Percentiles rank a stretch among this genome's conserved stretches.
These are phyloP conservation scores for Mycena sp. DNA, from an alignment of 1,284 basidiomycete genomes.

Conservation along the genomic window DNA sequence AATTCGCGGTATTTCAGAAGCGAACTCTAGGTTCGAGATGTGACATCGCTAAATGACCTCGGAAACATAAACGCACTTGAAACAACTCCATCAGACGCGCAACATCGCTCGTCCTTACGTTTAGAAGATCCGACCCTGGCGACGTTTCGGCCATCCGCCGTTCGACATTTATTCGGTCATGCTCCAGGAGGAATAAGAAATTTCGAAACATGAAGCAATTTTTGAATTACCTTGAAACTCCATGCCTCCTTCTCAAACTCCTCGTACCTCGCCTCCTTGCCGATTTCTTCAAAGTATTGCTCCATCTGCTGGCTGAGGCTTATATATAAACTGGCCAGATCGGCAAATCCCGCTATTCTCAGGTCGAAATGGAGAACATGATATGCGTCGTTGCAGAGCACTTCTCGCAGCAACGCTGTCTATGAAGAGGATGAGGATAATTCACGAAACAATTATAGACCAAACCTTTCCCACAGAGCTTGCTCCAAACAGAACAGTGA, in stretches of 20 bases:
- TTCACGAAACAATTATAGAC: slow-evolving; percentile 5
- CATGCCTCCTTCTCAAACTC: slow-evolving; percentile 78
- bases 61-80: slow-evolving; percentile 55
- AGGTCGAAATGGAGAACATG: slow-evolving; percentile 87
- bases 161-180: slow-evolving; percentile 78
- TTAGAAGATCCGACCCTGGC: slow-evolving; percentile 45
- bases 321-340: slow-evolving; percentile 77
- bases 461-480: slow-evolving; percentile 80
- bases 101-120: slow-evolving; percentile 79
- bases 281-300: slow-evolving; percentile 75
- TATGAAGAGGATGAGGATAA: slow-evolving; percentile 37
- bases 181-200: slow-evolving; percentile 49
- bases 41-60: slow-evolving; percentile 16
- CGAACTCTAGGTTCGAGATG: slow-evolving; percentile 60
- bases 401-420: slow-evolving; percentile 82
- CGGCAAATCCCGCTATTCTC: slow-evolving; percentile 84
- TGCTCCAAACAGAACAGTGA: slow-evolving; percentile 85
- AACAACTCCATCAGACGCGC: slow-evolving; percentile 87
- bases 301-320: slow-evolving; percentile 85
- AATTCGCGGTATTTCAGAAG: slow-evolving; percentile 79
- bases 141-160: slow-evolving; percentile 59
- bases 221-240: slow-evolving; percentile 73
- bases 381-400: slow-evolving; percentile 71
- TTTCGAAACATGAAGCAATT: not conserved
- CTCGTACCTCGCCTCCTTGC: slow-evolving; percentile 70